These are phyloP conservation scores for Claviceps pusilla DNA, from an alignment of 2,329 filamentous ascomycete species.

Conservation along the genomic window DNA sequence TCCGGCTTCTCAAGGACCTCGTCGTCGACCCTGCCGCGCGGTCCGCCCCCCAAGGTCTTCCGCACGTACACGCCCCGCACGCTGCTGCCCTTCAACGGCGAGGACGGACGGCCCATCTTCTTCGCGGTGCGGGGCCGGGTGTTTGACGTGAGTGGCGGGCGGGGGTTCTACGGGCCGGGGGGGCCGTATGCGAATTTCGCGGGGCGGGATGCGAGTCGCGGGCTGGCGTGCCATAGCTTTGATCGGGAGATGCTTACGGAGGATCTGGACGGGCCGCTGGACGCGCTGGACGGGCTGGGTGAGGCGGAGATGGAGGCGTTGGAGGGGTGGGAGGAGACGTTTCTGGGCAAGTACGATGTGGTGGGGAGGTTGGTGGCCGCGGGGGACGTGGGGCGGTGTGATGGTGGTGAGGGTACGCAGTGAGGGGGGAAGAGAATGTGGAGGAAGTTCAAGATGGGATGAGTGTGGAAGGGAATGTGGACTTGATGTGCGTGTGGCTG, in stretches of 20 bases:
- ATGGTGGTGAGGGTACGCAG: background rate
- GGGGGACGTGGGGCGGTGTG: conserved; percentile 17
- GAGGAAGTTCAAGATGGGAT: background rate
- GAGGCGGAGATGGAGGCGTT: conserved; percentile 68
- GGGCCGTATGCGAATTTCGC: conserved; percentile 95
- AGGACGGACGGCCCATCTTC: conserved; percentile 59
- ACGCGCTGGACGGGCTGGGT: conserved; percentile 57
- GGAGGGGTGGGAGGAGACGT: conserved; percentile 84
- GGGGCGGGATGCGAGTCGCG: conserved; percentile 75
- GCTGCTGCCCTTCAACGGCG: conserved; percentile 75
- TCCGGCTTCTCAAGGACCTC: conserved; percentile 17
- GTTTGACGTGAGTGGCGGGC: conserved; percentile 76
- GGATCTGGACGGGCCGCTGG: conserved; percentile 70
- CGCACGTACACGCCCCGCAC: conserved; percentile 59
- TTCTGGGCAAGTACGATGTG: conserved; percentile 86
- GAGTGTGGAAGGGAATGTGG: background rate
- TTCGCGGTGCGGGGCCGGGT: conserved; percentile 82
- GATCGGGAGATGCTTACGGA: conserved; percentile 90
- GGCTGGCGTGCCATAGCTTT: conserved; percentile 81
- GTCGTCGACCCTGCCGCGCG: conserved; percentile 27
- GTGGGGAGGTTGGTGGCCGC: conserved; percentile 66
- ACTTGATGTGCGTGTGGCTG: no score
- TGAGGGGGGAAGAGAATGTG: background rate
- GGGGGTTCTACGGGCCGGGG: conserved; percentile 91
- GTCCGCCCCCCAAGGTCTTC: conserved; percentile 46